A percentile compares a stretch with the other conserved stretches of the same genome.
Evolutionary conservation across 192 early-diverging fungal genomes (phyloP).

Genomic region (Gigaspora rosea): DNA sequence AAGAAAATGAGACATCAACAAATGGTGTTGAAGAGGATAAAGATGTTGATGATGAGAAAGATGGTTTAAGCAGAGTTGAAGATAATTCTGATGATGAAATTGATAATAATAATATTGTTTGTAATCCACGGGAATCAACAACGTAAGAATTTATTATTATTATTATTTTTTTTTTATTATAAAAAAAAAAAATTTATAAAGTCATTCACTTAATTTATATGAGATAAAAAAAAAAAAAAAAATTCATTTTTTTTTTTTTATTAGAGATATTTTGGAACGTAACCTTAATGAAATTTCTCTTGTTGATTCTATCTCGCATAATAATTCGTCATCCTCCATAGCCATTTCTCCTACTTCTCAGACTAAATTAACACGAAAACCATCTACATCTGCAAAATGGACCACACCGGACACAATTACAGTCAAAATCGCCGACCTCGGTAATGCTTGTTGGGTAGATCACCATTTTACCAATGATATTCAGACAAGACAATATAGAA

Average conservation of each 20-base stretch:
- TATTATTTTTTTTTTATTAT: neutral
- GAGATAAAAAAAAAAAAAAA: too few species aligned
- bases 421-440: slow-evolving; percentile 96
- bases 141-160: slow-evolving; percentile 6
- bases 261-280: slow-evolving; percentile 54
- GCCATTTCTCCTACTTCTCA: neutral
- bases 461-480: slow-evolving; percentile 96
- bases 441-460: slow-evolving; percentile 95
- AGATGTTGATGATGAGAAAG: slow-evolving; percentile 11
- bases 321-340: slow-evolving; percentile 17
- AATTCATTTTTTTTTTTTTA: neutral
- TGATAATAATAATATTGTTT: neutral
- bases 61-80: slow-evolving; percentile 10
- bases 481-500: slow-evolving; percentile 96
- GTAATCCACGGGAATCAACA: slow-evolving; percentile 6
- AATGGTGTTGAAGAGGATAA: slow-evolving; percentile 19
- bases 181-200: too few species aligned
- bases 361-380: neutral
- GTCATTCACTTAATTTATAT: too few species aligned
- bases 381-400: slow-evolving; percentile 28
- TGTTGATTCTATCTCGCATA: slow-evolving; percentile 41
- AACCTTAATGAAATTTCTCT: slow-evolving; percentile 71
- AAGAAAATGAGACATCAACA: slow-evolving; percentile 30
- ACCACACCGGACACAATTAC: slow-evolving; percentile 42
- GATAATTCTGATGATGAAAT: neutral